phyloP scores from a whole-genome alignment of 2,329 filamentous ascomycete species.

The Ophiocordyceps camponoti-rufipedis region DNA sequence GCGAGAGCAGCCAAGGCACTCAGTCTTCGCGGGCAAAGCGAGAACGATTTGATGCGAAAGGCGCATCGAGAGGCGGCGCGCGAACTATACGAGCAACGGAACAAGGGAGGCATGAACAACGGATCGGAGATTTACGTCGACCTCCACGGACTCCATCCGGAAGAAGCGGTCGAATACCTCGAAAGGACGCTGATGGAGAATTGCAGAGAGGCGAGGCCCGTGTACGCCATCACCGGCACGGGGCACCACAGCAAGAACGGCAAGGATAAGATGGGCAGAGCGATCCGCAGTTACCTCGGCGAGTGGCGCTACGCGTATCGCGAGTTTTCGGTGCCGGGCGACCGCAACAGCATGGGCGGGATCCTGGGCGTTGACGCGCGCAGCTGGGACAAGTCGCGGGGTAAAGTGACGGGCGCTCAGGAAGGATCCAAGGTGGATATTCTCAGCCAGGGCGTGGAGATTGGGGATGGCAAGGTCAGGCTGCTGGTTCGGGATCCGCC shows the following conservation, averaged over 20 bases:
- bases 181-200: constrained; percentile 79
- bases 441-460: constrained; percentile 47
- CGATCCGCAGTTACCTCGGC: constrained; percentile 75
- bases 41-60: constrained; percentile 95
- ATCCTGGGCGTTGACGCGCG: constrained; percentile 50
- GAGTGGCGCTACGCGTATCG: constrained; percentile 93
- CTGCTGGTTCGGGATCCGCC: constrained; percentile 43
- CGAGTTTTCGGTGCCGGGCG: constrained; percentile 92
- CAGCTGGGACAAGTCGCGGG: constrained; percentile 46
- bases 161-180: constrained; percentile 90
- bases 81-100: constrained; percentile 84
- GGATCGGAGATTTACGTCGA: constrained; percentile 77
- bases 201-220: constrained; percentile 48
- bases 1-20: constrained; percentile 89
- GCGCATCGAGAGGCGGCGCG: constrained; percentile 86
- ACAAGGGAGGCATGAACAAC: constrained; percentile 41
- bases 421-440: constrained; percentile 33
- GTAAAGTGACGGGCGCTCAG: constrained; percentile 25
- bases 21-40: constrained; percentile 82
- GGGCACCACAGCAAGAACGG: constrained; percentile 97
- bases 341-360: constrained; percentile 66
- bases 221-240: constrained; percentile 94
- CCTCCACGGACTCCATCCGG: constrained; percentile 92
- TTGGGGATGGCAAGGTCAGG: constrained; percentile 47
- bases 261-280: constrained; percentile 96